Evolutionary conservation across 208 protist genomes (phyloP).

Genomic region (Acanthamoeba triangularis): DNA sequence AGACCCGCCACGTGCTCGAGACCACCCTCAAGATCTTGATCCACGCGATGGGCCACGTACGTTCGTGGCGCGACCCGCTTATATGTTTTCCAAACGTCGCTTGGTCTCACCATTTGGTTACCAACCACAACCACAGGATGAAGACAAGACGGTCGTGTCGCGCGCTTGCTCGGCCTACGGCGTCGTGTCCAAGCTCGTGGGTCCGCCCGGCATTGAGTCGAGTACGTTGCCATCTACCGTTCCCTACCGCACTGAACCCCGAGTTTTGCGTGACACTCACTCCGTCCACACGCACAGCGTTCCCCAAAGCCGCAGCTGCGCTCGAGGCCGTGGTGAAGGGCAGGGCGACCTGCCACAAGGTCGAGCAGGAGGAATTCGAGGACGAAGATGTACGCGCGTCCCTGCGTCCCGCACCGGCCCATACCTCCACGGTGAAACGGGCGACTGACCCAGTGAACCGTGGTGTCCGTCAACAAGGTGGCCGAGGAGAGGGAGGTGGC

Average conservation of each 20-base stretch:
- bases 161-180: slow-evolving; percentile 17
- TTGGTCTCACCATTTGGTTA: not conserved
- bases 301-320: slow-evolving; percentile 21
- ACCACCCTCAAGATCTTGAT: slow-evolving; percentile 36
- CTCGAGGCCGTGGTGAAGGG: slow-evolving; percentile 31
- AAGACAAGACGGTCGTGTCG: slow-evolving; percentile 58
- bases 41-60: slow-evolving; percentile 22
- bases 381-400: slow-evolving; percentile 54
- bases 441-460: too few relatives aligned
- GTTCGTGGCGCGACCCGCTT: not conserved
- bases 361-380: slow-evolving; percentile 48
- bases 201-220: slow-evolving; percentile 10
- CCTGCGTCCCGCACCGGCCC: too few relatives aligned
- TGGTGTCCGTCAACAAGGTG: not conserved
- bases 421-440: too few relatives aligned
- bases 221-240: slow-evolving; percentile 14
- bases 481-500: slow-evolving; percentile 56
- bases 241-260: not conserved
- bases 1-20: slow-evolving; percentile 13
- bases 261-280: not conserved
- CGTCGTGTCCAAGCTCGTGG: slow-evolving; percentile 45
- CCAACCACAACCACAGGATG: not conserved
- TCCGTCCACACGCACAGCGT: not conserved
- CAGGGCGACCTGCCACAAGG: slow-evolving; percentile 55
- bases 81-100: not conserved